Base-by-base conservation (phyloP, 1,284 basidiomycete genomes). In the Athelia sp. region DNA sequence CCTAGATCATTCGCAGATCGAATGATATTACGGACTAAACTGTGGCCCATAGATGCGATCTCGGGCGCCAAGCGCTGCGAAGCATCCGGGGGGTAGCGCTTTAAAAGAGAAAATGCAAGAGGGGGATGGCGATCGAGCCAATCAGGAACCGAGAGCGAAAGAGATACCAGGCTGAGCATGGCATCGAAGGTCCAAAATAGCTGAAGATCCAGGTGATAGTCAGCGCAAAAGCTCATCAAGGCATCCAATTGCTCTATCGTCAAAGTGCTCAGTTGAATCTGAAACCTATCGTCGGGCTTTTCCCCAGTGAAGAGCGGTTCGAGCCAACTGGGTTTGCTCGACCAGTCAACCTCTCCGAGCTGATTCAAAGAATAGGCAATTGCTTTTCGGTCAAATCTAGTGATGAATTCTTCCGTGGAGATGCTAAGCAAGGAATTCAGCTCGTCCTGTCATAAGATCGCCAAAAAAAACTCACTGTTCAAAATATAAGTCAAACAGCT, bases 401-500 rank as follows among this genome's bases (percentile, higher is more conserved):
- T 65, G 14, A 82, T 61, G 43, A 63, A 68, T 50, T 76, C 71
- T 58, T 84, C 80, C 0, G 82, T 84, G 9, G 72, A 71, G 9
- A 83, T 75, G 50, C 82, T 84, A 35, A n/a, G 6, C 4, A 6
- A n/a, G 36, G 15, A 8, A n/a, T 40, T 40, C 19, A 21, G 6
- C 36, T 40, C 15, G n/a, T n/a, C 8, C 6, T 40, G 36, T 8
- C 6, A 40, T 40, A 21, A 29, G 24, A 45, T 13, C n/a, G n/a
- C n/a, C n/a, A n/a, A n/a, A 3, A 17, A 21, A 26, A 2, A 67
- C 81, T 62, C 58, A 84, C 82, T 82, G 79, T 38, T 83, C 78
- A 56, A 82, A 81, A 63, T 81, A 79, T 34, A 84, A 58, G 57
- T 85, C 82, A 55, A 85, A 84, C 0, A 80, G 57, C 59, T 82